Evolutionary conservation across 1,284 basidiomycete species (phyloP), one percentile per base, ranked within the genome.

Genomic region (Boletellus deceptivus): DNA sequence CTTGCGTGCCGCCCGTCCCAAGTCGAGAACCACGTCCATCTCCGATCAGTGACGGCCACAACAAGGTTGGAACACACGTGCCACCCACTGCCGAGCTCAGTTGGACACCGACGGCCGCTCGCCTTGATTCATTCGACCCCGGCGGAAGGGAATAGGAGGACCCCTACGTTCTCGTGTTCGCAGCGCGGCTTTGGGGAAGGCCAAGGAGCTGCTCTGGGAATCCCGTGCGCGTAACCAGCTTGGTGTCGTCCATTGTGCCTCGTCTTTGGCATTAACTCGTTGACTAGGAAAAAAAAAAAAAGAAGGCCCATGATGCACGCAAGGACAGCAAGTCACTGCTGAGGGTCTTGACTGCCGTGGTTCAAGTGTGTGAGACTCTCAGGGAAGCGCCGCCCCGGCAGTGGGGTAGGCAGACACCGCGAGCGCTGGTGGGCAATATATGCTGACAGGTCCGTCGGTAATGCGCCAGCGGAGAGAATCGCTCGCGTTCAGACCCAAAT

Each of bases 71-170:
- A 2, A 91, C 90, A 0, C 81, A 86, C 55, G 74, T 79, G 27
- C 70, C 92, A 9, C 90, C 89, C 0, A 92, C 89, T 0, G 89
- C 88, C 1, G 89, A 92, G 67, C 76, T 91, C 43, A 80, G 80
- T 31, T 70, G 92, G 29, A 72, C 82, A 46, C 75, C 74, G 16
- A 71, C 86, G 4, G 75, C 81, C 40, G 90, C 74, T 3, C 88
- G 85, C 65, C 79, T 87, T 38, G 86, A 89, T 2, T 56, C 70
- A 0, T 68, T 76, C 20, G 80, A 84, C 37, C 70, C 80, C n/a
- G 90, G 90, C 10, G 78, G 91, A 39, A 82, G 81, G n/a, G 58
- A 75, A 73, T 50, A 89, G 91, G 54, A 22, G 4, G 22, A 22
- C 22, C 71, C 84, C 1, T 80, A 86, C 0, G 80, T 90, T 14